These are phyloP conservation scores for Harringtonia aguacate DNA, from an alignment of 2,329 filamentous ascomycete genomes.

Conservation along the genomic window DNA sequence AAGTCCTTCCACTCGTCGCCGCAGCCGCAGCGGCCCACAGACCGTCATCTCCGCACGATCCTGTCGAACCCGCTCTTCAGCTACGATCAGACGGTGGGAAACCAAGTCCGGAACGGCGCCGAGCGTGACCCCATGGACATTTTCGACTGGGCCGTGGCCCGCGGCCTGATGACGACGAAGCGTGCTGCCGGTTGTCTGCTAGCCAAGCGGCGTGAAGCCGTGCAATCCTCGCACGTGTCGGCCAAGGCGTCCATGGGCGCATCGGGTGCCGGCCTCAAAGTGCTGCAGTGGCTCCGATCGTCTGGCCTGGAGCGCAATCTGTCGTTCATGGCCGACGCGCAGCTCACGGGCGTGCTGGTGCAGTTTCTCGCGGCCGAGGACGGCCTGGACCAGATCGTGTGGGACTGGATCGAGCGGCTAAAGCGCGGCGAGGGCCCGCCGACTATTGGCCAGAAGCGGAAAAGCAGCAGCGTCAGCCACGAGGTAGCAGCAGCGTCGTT, in stretches of 20 bases:
- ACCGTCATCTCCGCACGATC: conserved; percentile 43
- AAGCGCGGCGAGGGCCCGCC: conserved; percentile 16
- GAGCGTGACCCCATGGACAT: conserved; percentile 38
- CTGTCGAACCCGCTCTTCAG: conserved; percentile 47
- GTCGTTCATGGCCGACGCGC: conserved; percentile 30
- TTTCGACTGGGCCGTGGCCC: conserved; percentile 44
- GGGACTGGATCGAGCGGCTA: conserved; percentile 40
- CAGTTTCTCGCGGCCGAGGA: conserved; percentile 45
- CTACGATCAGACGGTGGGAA: conserved; percentile 20
- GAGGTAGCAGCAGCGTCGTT: conserved; percentile 14
- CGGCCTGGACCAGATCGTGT: conserved; percentile 36
- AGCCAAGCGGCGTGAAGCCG: conserved; percentile 32
- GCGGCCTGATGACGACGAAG: conserved; percentile 43
- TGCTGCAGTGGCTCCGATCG: conserved; percentile 43
- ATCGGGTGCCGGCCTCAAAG: conserved; percentile 34
- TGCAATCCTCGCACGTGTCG: conserved; percentile 21
- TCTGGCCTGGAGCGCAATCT: conserved; percentile 36
- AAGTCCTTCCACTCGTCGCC: neutral
- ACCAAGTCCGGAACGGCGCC: conserved; percentile 9
- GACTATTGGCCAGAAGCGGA: neutral
- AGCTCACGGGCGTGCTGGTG: conserved; percentile 26
- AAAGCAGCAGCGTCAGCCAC: neutral
- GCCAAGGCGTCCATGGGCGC: conserved; percentile 23
- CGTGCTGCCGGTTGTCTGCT: conserved; percentile 44
- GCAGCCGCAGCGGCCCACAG: conserved; percentile 24